A percentile compares a stretch with the other conserved stretches of the same genome.
phyloP scores from a whole-genome alignment of 108 stramenopile genomes.

The Skeletonema potamos region DNA sequence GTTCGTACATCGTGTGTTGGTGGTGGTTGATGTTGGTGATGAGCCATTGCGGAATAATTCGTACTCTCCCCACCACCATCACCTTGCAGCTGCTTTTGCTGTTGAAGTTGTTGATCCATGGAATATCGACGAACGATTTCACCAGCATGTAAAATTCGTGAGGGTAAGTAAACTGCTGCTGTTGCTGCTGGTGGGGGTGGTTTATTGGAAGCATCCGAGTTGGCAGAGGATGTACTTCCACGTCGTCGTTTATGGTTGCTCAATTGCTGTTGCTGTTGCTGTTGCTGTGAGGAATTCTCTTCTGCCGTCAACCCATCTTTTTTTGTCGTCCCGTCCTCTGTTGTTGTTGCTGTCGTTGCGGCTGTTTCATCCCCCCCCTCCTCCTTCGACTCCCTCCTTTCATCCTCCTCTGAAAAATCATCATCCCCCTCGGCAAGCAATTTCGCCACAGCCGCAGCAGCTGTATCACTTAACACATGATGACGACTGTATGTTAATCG shows the following conservation, averaged over 20 bases:
- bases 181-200: neutral
- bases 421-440: slow-evolving; percentile 19
- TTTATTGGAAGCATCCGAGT: neutral
- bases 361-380: slow-evolving; percentile 9
- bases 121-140: slow-evolving; percentile 51
- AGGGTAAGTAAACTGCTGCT: slow-evolving; percentile 17
- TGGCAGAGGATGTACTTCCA: slow-evolving; percentile 16
- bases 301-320: neutral
- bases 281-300: neutral
- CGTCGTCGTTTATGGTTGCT: slow-evolving; percentile 14
- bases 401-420: slow-evolving; percentile 8
- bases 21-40: slow-evolving; percentile 38
- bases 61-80: too few relatives aligned
- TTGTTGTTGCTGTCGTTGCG: neutral
- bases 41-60: too few relatives aligned
- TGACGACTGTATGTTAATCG: slow-evolving; percentile 68
- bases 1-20: slow-evolving; percentile 18
- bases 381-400: too few relatives aligned
- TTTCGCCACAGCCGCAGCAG: slow-evolving; percentile 21
- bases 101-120: slow-evolving; percentile 24
- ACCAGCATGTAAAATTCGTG: slow-evolving; percentile 58
- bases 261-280: slow-evolving; percentile 12
- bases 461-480: slow-evolving; percentile 10
- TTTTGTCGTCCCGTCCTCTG: slow-evolving; percentile 4
- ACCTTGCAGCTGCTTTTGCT: neutral